Percentiles rank a stretch among this genome's conserved stretches.
These are phyloP conservation scores for Hyphopichia wangnamkhiaoensis DNA, from an alignment of 1,139 yeast genomes.

Conservation along the genomic window DNA sequence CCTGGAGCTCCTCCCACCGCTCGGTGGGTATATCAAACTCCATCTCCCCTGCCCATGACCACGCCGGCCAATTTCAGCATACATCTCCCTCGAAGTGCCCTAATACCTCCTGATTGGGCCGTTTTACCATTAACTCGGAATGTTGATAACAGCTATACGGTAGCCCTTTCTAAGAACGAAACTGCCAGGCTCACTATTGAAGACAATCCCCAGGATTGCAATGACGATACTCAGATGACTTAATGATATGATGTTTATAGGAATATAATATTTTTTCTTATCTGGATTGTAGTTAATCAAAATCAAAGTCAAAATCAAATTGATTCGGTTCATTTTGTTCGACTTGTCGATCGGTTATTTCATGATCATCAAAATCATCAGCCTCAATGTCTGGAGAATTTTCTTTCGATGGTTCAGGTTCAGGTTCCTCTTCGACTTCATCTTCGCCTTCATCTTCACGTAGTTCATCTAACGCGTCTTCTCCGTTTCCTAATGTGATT, in stretches of 20 bases:
- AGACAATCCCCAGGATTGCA: too few species aligned
- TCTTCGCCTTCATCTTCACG: slow-evolving; percentile 6
- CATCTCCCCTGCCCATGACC: neutral
- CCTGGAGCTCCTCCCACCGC: too few species aligned
- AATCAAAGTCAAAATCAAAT: slow-evolving; percentile 35
- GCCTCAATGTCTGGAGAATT: too few species aligned
- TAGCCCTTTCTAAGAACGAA: slow-evolving; percentile 17
- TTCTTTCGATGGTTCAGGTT: too few species aligned
- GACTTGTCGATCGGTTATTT: slow-evolving; percentile 7
- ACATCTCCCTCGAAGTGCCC: slow-evolving; percentile 22
- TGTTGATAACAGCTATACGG: slow-evolving; percentile 17
- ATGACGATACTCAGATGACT: neutral
- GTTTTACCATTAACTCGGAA: slow-evolving; percentile 26
- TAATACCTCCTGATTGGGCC: slow-evolving; percentile 39
- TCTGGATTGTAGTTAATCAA: slow-evolving; percentile 13
- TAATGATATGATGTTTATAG: neutral
- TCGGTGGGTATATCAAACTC: too few species aligned
- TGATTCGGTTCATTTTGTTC: slow-evolving; percentile 9
- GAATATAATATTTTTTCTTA: neutral
- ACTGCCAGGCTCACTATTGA: neutral
- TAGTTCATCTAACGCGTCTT: slow-evolving; percentile 6
- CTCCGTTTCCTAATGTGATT: slow-evolving; percentile 7
- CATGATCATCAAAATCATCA: slow-evolving; percentile 10
- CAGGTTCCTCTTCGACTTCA: too few species aligned
- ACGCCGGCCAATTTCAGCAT: neutral